Evolutionary conservation across 2,329 filamentous ascomycete genomes (phyloP), one percentile per base, ranked within the genome.

Genomic region (Escovopsis sp.): DNA sequence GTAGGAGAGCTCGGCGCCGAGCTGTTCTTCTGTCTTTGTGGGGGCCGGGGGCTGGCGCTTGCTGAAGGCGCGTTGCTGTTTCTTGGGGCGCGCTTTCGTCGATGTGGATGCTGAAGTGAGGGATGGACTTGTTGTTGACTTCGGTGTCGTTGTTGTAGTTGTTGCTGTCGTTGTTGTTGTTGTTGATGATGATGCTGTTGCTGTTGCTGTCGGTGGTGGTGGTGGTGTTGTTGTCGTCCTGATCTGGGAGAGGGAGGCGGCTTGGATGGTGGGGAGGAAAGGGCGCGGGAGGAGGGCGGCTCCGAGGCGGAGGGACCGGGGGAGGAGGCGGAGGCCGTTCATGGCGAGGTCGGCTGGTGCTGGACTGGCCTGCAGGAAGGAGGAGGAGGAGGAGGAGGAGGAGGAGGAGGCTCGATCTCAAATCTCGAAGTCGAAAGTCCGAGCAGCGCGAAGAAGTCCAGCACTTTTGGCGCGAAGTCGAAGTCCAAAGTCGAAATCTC

Each of bases 1-100:
- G 66, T 87, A 94, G 10, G 75, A 71, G 20, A 51, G 44, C 11
- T 47, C 39, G 11, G 48, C 47, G 20, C 20, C 20, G 11, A 62
- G 51, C 39, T 61, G 50, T 31, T 57, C 51, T 8, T 45, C 39
- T 0, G 57, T 52, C 41, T 57, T 59, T 9, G 55, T 48, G 5
- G 59, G 56, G 1, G 52, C 51, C 14, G 58, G 56, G 5, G 52
- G 45, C 35, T 56, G 52, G 5, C 49, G 43, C 12, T 51, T 56
- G 43, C 51, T 51, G 5, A 53, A 43, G 27, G 48, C 48, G 7
- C 51, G 51, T 35, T 50, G 43, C n/a, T n/a, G n/a, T 20, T 20
- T 20, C 20, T 20, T 20, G 20, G 20, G 20, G 20, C n/a, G n/a
- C n/a, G n/a, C n/a, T n/a, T n/a, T n/a, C n/a, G n/a, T n/a, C n/a